A percentile compares a stretch with the other conserved stretches of the same genome.
Evolutionary conservation across 805 yeast genomes (phyloP).

Genomic region (Vanderwaltozyma yarrowii): DNA sequence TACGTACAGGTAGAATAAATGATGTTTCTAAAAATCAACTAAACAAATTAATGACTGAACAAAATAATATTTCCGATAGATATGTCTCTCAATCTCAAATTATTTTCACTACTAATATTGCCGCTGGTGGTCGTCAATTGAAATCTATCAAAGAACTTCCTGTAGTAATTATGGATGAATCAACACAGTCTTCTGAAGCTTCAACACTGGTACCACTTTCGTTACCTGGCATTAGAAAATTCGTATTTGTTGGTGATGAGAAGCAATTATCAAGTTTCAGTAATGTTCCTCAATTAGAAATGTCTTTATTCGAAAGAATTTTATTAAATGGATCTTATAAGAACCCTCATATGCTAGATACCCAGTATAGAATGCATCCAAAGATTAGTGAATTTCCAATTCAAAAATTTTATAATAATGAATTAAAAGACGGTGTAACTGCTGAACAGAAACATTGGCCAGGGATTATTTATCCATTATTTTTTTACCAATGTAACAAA

Average conservation of each 20-base stretch:
- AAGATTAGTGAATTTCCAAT: slow-evolving; percentile 83
- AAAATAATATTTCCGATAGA: slow-evolving; percentile 37
- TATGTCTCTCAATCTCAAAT: slow-evolving; percentile 56
- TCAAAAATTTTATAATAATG: slow-evolving; percentile 62
- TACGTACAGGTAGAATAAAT: slow-evolving; percentile 34
- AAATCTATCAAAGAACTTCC: slow-evolving; percentile 47
- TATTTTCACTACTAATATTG: slow-evolving; percentile 62
- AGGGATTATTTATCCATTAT: slow-evolving; percentile 46
- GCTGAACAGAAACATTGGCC: slow-evolving; percentile 38
- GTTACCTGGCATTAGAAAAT: slow-evolving; percentile 54
- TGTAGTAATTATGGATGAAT: slow-evolving; percentile 68
- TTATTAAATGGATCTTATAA: slow-evolving; percentile 49
- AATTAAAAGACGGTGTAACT: slow-evolving; percentile 50
- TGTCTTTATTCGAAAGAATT: slow-evolving; percentile 61
- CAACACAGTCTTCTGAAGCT: slow-evolving; percentile 70
- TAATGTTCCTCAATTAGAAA: slow-evolving; percentile 53
- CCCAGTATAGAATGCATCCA: slow-evolving; percentile 68
- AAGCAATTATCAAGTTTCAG: slow-evolving; percentile 66
- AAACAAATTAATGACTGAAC: slow-evolving; percentile 38
- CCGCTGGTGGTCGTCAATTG: slow-evolving; percentile 57
- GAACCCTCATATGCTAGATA: slow-evolving; percentile 57
- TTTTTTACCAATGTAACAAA: slow-evolving; percentile 48
- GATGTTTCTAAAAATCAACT: slow-evolving; percentile 38
- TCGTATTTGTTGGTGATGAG: slow-evolving; percentile 68
- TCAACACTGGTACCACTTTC: slow-evolving; percentile 61